These are phyloP conservation scores for Chlorella sp. DNA, from an alignment of 139 green algal genomes.

Conservation along the genomic window DNA sequence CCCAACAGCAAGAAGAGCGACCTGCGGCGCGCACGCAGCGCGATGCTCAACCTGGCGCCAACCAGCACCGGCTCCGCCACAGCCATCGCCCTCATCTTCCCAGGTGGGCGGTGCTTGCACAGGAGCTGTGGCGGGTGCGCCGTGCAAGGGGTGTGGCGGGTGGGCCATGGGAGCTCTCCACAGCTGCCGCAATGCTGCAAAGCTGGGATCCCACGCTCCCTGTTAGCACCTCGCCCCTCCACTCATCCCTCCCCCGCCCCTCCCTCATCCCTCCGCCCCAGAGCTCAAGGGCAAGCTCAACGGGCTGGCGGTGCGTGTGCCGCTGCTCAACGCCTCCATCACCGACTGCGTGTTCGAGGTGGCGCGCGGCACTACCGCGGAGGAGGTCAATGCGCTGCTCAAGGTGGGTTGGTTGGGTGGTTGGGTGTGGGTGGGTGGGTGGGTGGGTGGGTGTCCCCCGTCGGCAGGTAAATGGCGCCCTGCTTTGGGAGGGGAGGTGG, in stretches of 20 bases:
- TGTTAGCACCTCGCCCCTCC: neutral
- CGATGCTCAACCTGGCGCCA: slow-evolving; percentile 83
- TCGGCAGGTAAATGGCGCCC: neutral
- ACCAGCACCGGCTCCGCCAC: slow-evolving; percentile 86
- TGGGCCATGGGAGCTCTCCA: neutral
- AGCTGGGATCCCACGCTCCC: too few species aligned
- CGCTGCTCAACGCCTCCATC: slow-evolving; percentile 85
- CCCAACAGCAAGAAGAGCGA: slow-evolving; percentile 88
- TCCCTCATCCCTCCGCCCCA: neutral
- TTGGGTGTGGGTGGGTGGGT: neutral
- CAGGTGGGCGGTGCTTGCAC: slow-evolving; percentile 21
- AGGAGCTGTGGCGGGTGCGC: too few species aligned
- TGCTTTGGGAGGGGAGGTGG: too few species aligned
- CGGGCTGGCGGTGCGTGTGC: slow-evolving; percentile 86
- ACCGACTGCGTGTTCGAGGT: slow-evolving; percentile 83
- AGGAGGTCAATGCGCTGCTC: slow-evolving; percentile 84
- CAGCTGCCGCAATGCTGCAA: neutral
- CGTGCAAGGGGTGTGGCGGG: neutral
- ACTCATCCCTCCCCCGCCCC: neutral
- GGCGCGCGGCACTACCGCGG: slow-evolving; percentile 58
- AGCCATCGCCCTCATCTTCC: slow-evolving; percentile 90
- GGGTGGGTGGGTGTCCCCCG: neutral
- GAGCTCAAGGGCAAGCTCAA: slow-evolving; percentile 94
- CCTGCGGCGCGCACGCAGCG: slow-evolving; percentile 77
- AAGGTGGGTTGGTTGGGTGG: slow-evolving; percentile 50